Evolutionary conservation across 495 filamentous ascomycete species (phyloP).

Genomic region (Hypoxylon subgilvum): DNA sequence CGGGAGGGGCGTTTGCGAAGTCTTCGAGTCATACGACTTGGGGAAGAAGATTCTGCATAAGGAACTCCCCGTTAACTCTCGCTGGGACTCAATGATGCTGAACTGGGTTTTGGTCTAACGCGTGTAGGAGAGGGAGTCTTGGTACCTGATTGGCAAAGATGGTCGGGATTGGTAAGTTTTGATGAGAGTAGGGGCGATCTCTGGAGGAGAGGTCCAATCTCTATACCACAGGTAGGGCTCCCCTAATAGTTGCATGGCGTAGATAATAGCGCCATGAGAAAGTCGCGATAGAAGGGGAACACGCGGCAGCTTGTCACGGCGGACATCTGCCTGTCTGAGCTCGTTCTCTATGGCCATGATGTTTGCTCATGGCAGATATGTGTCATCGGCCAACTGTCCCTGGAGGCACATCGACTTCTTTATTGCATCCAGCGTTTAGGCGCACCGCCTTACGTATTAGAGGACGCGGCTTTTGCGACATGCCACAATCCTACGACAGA

Average conservation of each 20-base stretch:
- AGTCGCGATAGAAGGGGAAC: conserved; percentile 18
- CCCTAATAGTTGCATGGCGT: conserved; percentile 1
- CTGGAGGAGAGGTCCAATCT: conserved; percentile 33
- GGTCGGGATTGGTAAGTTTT: conserved; percentile 45
- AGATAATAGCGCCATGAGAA: conserved; percentile 4
- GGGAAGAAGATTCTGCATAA: conserved; percentile 46
- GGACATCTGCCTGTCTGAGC: neutral
- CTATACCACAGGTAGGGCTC: conserved; percentile 20
- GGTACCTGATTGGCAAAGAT: conserved; percentile 46
- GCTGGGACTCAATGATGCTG: neutral
- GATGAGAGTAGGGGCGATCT: conserved; percentile 31
- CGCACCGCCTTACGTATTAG: conserved; percentile 9
- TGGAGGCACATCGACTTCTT: neutral
- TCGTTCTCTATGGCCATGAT: conserved; percentile 4
- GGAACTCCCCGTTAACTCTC: neutral
- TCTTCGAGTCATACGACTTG: conserved; percentile 24
- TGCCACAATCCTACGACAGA: neutral
- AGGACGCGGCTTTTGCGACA: conserved; percentile 5
- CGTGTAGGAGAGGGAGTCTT: neutral
- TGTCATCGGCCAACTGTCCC: no score
- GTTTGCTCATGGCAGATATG: no score
- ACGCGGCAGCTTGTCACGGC: conserved; percentile 4
- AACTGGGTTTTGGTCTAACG: no score
- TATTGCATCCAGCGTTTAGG: neutral
- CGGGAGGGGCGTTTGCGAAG: conserved; percentile 36